Evolutionary conservation across 2,329 filamentous ascomycete genomes (phyloP).

Genomic region (Magnaporthiopsis incrustans): DNA sequence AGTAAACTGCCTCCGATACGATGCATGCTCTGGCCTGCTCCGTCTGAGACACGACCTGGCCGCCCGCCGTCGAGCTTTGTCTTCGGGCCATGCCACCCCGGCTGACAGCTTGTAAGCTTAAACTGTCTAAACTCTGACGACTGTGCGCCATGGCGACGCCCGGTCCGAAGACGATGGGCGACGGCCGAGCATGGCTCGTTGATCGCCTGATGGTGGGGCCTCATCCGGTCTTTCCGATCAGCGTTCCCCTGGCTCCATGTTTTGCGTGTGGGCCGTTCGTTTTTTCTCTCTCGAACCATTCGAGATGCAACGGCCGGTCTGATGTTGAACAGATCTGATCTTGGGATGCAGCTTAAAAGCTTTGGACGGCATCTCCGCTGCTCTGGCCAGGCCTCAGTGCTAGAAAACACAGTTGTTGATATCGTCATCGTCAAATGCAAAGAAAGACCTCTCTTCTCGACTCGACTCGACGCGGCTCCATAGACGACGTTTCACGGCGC

Average conservation of each 20-base stretch:
- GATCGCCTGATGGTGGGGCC: not conserved
- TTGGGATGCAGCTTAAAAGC: no score
- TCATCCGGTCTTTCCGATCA: not conserved
- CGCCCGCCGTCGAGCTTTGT: not conserved
- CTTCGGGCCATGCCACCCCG: no score
- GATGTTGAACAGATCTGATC: not conserved
- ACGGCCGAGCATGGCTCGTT: not conserved
- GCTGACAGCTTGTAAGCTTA: not conserved
- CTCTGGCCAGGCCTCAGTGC: no score
- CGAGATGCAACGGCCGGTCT: not conserved
- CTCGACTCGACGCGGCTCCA: not conserved
- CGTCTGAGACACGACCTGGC: not conserved
- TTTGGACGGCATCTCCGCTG: not conserved
- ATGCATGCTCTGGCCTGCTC: not conserved
- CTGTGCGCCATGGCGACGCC: not conserved
- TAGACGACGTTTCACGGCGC: not conserved
- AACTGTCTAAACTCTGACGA: not conserved
- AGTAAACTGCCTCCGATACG: no score
- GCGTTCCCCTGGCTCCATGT: not conserved
- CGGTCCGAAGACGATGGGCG: not conserved
- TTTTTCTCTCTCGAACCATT: not conserved
- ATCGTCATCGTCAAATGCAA: not conserved
- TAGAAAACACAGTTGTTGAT: no score
- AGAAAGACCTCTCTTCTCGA: not conserved
- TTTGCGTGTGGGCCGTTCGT: not conserved